A percentile compares a stretch with the other conserved stretches of the same genome.
These are phyloP conservation scores for Lizanozyma gosingica DNA, from an alignment of 1,139 yeast genomes.

Conservation along the genomic window DNA sequence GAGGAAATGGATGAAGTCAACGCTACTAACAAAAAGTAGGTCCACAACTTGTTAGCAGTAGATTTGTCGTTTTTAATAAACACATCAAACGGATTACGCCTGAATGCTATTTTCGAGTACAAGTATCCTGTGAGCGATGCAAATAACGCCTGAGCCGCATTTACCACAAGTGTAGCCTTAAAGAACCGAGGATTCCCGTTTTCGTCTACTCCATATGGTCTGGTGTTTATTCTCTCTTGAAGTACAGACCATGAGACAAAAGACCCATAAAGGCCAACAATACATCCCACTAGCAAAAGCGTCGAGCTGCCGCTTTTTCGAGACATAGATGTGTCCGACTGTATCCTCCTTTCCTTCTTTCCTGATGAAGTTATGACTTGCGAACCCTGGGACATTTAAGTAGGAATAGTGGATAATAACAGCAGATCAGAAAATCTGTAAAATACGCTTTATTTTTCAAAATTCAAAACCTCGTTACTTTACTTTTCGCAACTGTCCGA, in stretches of 20 bases:
- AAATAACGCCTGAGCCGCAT: slow-evolving; percentile 61
- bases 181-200: slow-evolving; percentile 42
- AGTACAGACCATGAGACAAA: slow-evolving; percentile 87
- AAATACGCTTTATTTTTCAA: no score
- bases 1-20: slow-evolving; percentile 73
- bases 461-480: no score
- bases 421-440: no score
- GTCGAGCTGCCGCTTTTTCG: not conserved
- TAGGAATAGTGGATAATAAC: no score
- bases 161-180: slow-evolving; percentile 69
- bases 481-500: no score
- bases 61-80: slow-evolving; percentile 17
- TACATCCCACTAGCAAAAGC: slow-evolving; percentile 39
- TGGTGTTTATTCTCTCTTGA: slow-evolving; percentile 81
- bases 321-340: not conserved
- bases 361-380: no score
- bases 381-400: no score
- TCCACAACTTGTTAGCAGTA: slow-evolving; percentile 17
- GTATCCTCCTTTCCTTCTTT: no score
- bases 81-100: slow-evolving; percentile 19
- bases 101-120: slow-evolving; percentile 24
- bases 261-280: slow-evolving; percentile 71
- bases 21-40: slow-evolving; percentile 54
- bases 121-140: slow-evolving; percentile 62
- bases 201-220: slow-evolving; percentile 49